Percentiles rank a stretch among this genome's conserved stretches.
Evolutionary conservation across 192 early-diverging fungal genomes (phyloP).

Genomic region (Coemansia biformis): DNA sequence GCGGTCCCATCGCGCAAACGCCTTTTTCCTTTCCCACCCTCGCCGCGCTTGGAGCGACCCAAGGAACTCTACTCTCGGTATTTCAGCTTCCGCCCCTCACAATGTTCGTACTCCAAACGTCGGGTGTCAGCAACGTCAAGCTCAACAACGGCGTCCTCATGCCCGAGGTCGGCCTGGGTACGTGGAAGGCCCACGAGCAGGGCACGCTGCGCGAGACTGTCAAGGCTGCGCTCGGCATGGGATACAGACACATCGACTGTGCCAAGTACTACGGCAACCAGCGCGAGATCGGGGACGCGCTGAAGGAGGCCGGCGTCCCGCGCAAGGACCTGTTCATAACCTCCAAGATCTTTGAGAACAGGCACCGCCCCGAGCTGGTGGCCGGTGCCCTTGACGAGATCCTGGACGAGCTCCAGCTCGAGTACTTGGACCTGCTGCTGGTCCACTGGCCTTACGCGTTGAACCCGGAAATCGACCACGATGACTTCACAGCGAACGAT

Average conservation of each 20-base stretch:
- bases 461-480: constrained; percentile 23
- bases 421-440: constrained; percentile 79
- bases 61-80: too few species aligned
- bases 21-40: too few species aligned
- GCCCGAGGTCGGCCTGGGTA: constrained; percentile 60
- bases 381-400: constrained; percentile 56
- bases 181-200: constrained; percentile 55
- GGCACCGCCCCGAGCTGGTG: constrained; percentile 61
- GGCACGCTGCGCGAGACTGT: constrained; percentile 57
- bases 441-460: constrained; percentile 82
- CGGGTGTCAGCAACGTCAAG: constrained; percentile 37
- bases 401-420: constrained; percentile 60
- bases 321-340: constrained; percentile 75
- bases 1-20: too few species aligned
- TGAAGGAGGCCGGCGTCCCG: constrained; percentile 57
- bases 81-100: too few species aligned
- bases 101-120: not conserved
- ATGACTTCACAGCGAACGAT: constrained; percentile 34
- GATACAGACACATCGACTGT: constrained; percentile 73
- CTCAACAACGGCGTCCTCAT: constrained; percentile 64
- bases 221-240: constrained; percentile 56
- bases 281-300: constrained; percentile 67
- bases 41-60: too few species aligned
- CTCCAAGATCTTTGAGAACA: constrained; percentile 70
- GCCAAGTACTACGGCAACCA: constrained; percentile 71